Percentiles rank a stretch among this genome's conserved stretches.
phyloP scores from a whole-genome alignment of 2,329 filamentous ascomycete genomes.

The Paecilomyces sp. region DNA sequence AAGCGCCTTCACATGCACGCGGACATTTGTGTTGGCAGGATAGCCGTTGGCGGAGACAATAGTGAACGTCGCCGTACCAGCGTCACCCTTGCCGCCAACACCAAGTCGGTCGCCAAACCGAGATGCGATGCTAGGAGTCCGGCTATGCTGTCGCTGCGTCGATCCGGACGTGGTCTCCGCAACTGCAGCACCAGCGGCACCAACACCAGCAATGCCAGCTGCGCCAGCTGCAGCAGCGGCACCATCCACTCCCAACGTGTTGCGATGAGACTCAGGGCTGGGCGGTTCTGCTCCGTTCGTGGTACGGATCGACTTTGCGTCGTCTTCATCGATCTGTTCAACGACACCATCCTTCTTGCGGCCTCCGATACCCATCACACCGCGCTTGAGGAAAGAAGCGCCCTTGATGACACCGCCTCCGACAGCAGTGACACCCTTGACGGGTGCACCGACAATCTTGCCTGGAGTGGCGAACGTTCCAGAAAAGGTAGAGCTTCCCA shows the following conservation, averaged over 20 bases:
- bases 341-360: constrained; percentile 54
- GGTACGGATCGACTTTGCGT: constrained; percentile 5
- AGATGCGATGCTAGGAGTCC: constrained; percentile 43
- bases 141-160: constrained; percentile 35
- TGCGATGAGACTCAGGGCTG: constrained; percentile 11
- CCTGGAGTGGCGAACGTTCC: constrained; percentile 82
- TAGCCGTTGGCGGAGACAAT: constrained; percentile 73
- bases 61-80: constrained; percentile 72
- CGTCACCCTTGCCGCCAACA: constrained; percentile 47
- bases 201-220: too few species aligned
- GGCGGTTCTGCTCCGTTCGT: constrained; percentile 16
- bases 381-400: constrained; percentile 81
- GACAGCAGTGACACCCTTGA: constrained; percentile 79
- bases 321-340: constrained; percentile 16
- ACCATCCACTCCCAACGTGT: constrained; percentile 23
- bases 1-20: constrained; percentile 63
- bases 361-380: constrained; percentile 52
- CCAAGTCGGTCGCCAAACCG: constrained; percentile 46
- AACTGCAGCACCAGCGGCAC: constrained; percentile 8
- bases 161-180: constrained; percentile 13
- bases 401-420: constrained; percentile 82
- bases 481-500: constrained; percentile 88
- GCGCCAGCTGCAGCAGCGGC: not conserved
- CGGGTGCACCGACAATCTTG: constrained; percentile 88
- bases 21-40: constrained; percentile 69